These are phyloP conservation scores for Lomentospora prolificans DNA, from an alignment of 2,329 filamentous ascomycete species.

Conservation along the genomic window DNA sequence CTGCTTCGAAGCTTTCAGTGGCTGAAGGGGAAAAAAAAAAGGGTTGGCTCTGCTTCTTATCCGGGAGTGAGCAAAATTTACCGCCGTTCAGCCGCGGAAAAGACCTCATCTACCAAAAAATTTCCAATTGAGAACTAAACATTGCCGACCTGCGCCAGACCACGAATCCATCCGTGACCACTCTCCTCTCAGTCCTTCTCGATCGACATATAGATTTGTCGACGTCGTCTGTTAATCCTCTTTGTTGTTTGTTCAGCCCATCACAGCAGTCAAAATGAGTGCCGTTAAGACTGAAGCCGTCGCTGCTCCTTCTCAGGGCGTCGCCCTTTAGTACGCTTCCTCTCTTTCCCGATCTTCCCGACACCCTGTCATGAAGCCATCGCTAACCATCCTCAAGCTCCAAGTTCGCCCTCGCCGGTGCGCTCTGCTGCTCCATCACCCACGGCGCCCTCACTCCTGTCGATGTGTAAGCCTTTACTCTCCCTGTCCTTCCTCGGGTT, in stretches of 20 bases:
- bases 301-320: slow-evolving; percentile 8
- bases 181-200: slow-evolving; percentile 4
- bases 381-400: slow-evolving; percentile 32
- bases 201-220: neutral
- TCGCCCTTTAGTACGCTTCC: slow-evolving; percentile 6
- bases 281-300: slow-evolving; percentile 4
- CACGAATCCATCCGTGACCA: neutral
- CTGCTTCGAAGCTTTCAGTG: neutral
- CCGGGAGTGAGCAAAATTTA: neutral
- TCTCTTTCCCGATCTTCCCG: neutral
- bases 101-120: slow-evolving; percentile 2
- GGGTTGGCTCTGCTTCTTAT: too few species aligned
- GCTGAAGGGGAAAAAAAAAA: too few species aligned
- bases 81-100: slow-evolving; percentile 3
- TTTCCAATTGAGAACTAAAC: slow-evolving; percentile 1
- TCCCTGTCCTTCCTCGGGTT: neutral
- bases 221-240: neutral
- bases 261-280: slow-evolving; percentile 4
- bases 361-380: neutral
- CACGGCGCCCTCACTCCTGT: slow-evolving; percentile 95
- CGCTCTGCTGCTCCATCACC: slow-evolving; percentile 95
- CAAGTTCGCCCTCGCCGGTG: slow-evolving; percentile 93
- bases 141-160: neutral
- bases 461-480: slow-evolving; percentile 72
- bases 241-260: neutral